These are phyloP conservation scores for Pleurotus cornucopiae DNA, from an alignment of 768 basidiomycete genomes.

Conservation along the genomic window DNA sequence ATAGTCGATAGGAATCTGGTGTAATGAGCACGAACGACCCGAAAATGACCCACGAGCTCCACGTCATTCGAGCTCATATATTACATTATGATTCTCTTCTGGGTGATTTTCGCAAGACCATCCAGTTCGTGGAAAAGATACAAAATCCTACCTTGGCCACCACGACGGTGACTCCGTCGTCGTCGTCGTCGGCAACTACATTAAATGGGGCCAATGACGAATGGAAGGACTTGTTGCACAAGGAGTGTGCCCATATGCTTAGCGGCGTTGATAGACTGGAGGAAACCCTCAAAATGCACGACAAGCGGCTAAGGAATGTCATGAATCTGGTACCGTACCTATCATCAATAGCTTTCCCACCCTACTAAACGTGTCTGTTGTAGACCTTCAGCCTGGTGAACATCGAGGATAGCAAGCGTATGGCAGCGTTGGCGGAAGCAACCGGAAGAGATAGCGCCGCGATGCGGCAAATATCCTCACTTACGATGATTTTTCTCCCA, in stretches of 20 bases:
- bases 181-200: background rate
- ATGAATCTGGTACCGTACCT: slow-evolving; percentile 37
- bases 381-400: slow-evolving; percentile 47
- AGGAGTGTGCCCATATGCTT: slow-evolving; percentile 43
- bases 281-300: slow-evolving; percentile 33
- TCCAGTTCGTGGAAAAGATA: slow-evolving; percentile 44
- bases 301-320: slow-evolving; percentile 43
- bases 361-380: background rate
- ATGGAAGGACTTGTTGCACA: slow-evolving; percentile 24
- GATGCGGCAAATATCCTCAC: slow-evolving; percentile 51
- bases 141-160: slow-evolving; percentile 43
- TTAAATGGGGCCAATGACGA: background rate
- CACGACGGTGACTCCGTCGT: background rate
- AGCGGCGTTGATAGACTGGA: slow-evolving; percentile 48
- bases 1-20: slow-evolving; percentile 35
- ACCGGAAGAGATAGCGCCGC: slow-evolving; percentile 37
- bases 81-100: slow-evolving; percentile 52
- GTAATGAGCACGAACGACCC: slow-evolving; percentile 37
- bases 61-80: slow-evolving; percentile 54
- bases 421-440: slow-evolving; percentile 35
- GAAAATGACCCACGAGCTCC: slow-evolving; percentile 46
- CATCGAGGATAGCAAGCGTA: slow-evolving; percentile 41
- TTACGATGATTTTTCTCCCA: slow-evolving; percentile 62
- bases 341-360: background rate
- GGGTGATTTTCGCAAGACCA: slow-evolving; percentile 47